Evolutionary conservation across 139 green algal genomes (phyloP), one percentile per base, ranked within the genome.

Genomic region (Tetradesmus lagerheimii): DNA sequence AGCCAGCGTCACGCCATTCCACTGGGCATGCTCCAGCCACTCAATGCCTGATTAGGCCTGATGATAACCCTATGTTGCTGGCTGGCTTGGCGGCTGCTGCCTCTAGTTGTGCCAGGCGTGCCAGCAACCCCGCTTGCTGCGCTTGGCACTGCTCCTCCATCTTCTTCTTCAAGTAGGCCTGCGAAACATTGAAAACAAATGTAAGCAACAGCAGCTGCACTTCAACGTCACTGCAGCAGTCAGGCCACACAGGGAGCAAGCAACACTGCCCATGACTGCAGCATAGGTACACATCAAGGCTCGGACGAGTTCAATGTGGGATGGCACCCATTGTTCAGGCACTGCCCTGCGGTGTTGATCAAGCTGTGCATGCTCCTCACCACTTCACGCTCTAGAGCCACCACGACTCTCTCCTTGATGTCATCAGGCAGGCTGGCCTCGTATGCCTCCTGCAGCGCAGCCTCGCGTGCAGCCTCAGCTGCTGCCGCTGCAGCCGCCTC

Each of bases 341-440:
- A 34, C 6, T 88, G 37, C 20, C 15, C 31, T 62, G 29, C n/a
- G 23, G 23, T 37, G 67, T 35, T 71, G 45, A 6, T 18, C 4
- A 37, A 29, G 41, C 31, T 15, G 9, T 80, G 14, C 18, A 50
- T 50, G n/a, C 66, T 47, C 25, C 83, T 79, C n/a, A 93, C 91
- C 91, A 95, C 81, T 76, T 96, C 92, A 27, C 79, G 74, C 62
- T 92, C 85, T 41, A 96, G 38, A 4, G 86, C 93, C 50, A 64
- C 75, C 67, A 85, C 25, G 64, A 96, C 94, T 9, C 87, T 89
- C 14, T 91, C 90, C 80, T 92, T 86, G 66, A 97, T 88, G 75
- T 96, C 95, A 38, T 97, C 94, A 18, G 93, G 93, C 16, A 97
- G 93, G 25, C 92, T 89, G 27, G 87, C 89, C 75, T 94, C 92